Evolutionary conservation across 805 yeast species (phyloP), one percentile per base, ranked within the genome.

Genomic region (Yarrowia yakushimensis): DNA sequence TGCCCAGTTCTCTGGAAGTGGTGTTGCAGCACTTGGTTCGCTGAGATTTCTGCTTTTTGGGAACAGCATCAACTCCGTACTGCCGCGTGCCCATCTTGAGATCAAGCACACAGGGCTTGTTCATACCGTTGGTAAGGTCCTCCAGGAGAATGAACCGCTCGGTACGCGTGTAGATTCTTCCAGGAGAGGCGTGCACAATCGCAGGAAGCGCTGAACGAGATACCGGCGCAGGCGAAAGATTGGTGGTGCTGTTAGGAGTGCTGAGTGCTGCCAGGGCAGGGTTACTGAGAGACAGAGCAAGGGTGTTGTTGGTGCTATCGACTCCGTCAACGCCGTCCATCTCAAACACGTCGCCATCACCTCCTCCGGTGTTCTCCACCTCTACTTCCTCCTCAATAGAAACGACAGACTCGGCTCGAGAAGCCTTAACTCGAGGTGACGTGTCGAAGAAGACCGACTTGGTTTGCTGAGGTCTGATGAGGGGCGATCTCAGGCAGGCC

Each of bases 1-100:
- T 96, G 9, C 99, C 99, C 33, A 94, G 78, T 64, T 78, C 76
- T 45, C 90, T 77, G 1, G 94, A 86, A 0, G 98, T 93, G 0
- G 98, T 93, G 63, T 78, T 74, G 3, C 80, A 76, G 73, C 99
- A 94, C 74, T 94, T 94, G 62, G 79, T 79, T 33, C 89, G 76
- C 75, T 94, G 99, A 0, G 97, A 89, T 52, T 76, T 71, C 70
- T 85, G 87, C 74, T 94, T 94, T 54, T 84, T 76, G 13, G 75
- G 72, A 6, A 80, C 79, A 0, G 98, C 97, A 66, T 91, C 96
- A n/a, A 93, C 87, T 10, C 99, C 99, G 70, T 94, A 94, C 74
- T 94, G 99, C 64, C 99, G 80, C 0, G 99, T 93, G 0, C 99
- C 99, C 98, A 94, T 94, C 72, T 94, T 94, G 68, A 94, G 78